Conservation (phyloP, 2,329 filamentous ascomycete species). For the Sclerotiophoma versabilis region DNA sequence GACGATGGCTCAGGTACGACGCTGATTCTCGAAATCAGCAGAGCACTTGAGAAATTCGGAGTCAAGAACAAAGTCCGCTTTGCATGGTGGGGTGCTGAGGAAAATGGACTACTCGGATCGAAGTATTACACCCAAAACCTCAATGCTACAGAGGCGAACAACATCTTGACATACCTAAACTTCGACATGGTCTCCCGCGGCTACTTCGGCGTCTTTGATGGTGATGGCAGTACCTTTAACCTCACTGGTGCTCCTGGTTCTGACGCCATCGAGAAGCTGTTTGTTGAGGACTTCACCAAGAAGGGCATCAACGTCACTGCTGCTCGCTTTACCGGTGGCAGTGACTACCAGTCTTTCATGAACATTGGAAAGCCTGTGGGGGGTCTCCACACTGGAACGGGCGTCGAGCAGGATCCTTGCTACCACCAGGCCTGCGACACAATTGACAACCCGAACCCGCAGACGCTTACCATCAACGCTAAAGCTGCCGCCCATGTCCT, state of each 20-base stretch:
- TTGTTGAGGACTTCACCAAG: conserved; percentile 45
- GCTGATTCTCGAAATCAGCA: conserved; percentile 48
- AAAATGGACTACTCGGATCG: conserved; percentile 50
- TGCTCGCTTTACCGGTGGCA: conserved; percentile 50
- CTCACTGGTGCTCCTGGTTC: conserved; percentile 45
- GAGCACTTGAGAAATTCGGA: conserved; percentile 46
- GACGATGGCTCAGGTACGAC: conserved; percentile 51
- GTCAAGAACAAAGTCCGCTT: conserved; percentile 53
- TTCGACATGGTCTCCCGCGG: conserved; percentile 54
- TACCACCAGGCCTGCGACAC: conserved; percentile 52
- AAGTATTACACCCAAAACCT: conserved; percentile 49
- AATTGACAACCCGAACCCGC: conserved; percentile 48
- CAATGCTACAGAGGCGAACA: conserved; percentile 41
- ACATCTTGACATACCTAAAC: conserved; percentile 52
- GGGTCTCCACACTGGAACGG: conserved; percentile 51
- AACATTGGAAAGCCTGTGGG: conserved; percentile 50
- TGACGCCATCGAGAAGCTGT: conserved; percentile 46
- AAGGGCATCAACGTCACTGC: conserved; percentile 48
- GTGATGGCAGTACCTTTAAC: conserved; percentile 46
- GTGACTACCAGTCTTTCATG: conserved; percentile 52
- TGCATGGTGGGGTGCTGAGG: conserved; percentile 52
- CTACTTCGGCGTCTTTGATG: conserved; percentile 51
- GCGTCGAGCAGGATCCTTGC: conserved; percentile 49
- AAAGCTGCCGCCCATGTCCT: conserved; percentile 49
- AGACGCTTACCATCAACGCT: conserved; percentile 47